Evolutionary conservation across 768 basidiomycete genomes (phyloP), one percentile per base, ranked within the genome.

Genomic region (Tylopilus balloui): DNA sequence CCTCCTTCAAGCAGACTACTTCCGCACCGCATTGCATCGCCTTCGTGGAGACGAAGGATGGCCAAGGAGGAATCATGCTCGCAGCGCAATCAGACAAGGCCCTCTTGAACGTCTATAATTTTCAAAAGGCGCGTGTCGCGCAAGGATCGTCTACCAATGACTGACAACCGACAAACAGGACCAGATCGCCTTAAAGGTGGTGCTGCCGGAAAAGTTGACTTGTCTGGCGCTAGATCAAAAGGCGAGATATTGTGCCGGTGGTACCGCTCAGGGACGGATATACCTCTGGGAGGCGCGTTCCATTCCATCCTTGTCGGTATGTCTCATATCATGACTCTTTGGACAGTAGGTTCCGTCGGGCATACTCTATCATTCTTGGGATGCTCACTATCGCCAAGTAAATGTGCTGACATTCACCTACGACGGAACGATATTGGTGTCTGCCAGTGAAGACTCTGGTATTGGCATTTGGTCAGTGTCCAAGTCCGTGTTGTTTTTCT

Each of bases 341-440:
- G 50, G 61, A 55, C 19, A 65, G 51, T 69, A 96, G 92, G 75
- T 92, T 56, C 76, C 87, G 10, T 96, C 94, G n/a, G 94, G 94
- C n/a, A 84, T 94, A 45, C 72, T 97, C 39, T 92, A 84, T 73
- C 83, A 86, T 57, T 79, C 88, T 0, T 93, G 93, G 83, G 94
- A 97, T 52, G 94, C 94, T 15, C 95, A 98, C 67, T 99, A 98
- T 71, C 88, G 95, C 50, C 78, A 83, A 63, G 79, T 97, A 45
- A 88, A 80, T 52, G 84, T 86, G 9, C 69, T 98, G 2, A 81
- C 79, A 36, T 98, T 97, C 65, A 88, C 91, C 9, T 74, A 75
- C 17, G 93, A 96, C 61, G 88, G 88, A 28, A 78, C 77, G 38
- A 80, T 84, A 6, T 73, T 99, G 38, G 59, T 97, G 15, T 88